phyloP scores from a whole-genome alignment of 306 rosid genomes.

The Quercus alba region DNA sequence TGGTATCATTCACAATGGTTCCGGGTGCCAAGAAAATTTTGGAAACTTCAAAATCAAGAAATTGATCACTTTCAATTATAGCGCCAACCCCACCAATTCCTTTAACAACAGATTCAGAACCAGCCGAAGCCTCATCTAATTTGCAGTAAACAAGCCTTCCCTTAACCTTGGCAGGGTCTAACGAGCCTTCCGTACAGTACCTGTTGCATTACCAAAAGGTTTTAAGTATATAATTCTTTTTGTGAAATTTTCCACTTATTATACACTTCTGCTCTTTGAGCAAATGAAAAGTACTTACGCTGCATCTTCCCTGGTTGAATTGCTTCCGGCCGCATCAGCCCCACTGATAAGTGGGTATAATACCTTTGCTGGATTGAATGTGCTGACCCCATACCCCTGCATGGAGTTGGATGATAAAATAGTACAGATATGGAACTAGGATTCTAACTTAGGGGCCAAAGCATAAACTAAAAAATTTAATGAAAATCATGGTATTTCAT shows the following conservation, averaged over 20 bases:
- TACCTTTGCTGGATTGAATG: conserved; percentile 45
- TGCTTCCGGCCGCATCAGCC: conserved; percentile 44
- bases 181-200: conserved; percentile 35
- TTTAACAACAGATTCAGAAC: conserved; percentile 62
- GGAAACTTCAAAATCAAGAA: conserved; percentile 38
- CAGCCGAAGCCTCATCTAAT: conserved; percentile 22
- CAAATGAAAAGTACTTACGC: conserved; percentile 25
- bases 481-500: too few relatives aligned
- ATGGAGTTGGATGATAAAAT: conserved; percentile 11
- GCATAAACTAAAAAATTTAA: too few relatives aligned
- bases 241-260: background rate
- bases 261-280: too few relatives aligned
- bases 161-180: conserved; percentile 63
- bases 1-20: conserved; percentile 48
- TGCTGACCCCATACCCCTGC: conserved; percentile 69
- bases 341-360: conserved; percentile 64
- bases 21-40: conserved; percentile 75
- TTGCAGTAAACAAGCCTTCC: conserved; percentile 64
- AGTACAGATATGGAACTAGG: background rate
- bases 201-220: conserved; percentile 16
- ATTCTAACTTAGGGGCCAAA: too few relatives aligned
- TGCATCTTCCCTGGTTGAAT: conserved; percentile 45
- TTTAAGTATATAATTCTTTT: background rate
- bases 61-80: conserved; percentile 45
- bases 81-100: conserved; percentile 65